Percentiles rank a stretch among this genome's conserved stretches.
Conservation (phyloP, 306 rosid species). For the Begonia peltatifolia region DNA sequence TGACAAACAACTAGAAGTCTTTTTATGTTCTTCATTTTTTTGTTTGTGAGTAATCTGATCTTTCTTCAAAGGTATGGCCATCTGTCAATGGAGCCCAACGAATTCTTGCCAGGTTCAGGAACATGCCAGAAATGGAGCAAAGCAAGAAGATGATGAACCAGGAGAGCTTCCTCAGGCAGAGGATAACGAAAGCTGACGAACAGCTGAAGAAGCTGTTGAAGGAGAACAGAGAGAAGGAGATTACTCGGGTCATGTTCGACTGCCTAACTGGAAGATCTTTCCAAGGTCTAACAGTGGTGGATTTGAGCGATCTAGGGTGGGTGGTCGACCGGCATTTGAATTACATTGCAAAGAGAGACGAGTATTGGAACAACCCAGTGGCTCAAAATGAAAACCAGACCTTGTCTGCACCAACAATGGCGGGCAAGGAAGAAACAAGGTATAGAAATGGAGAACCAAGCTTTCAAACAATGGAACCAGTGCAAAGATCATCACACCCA, state of each 20-base stretch:
- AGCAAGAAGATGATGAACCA: constrained; percentile 25
- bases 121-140: constrained; percentile 21
- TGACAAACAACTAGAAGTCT: too few species aligned
- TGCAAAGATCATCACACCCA: constrained; percentile 1
- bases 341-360: constrained; percentile 6
- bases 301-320: constrained; percentile 19
- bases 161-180: constrained; percentile 18
- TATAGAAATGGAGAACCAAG: neutral
- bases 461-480: neutral
- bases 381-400: neutral
- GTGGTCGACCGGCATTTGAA: constrained; percentile 13
- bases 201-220: constrained; percentile 15
- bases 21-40: too few species aligned
- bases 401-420: neutral
- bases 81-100: constrained; percentile 3
- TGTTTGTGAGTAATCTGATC: too few species aligned
- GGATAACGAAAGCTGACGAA: constrained; percentile 15
- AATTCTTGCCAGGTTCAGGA: constrained; percentile 8
- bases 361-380: neutral
- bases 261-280: constrained; percentile 6
- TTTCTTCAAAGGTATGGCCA: constrained; percentile 16
- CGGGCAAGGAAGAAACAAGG: neutral
- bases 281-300: constrained; percentile 2
- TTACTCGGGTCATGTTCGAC: constrained; percentile 11
- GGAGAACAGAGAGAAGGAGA: constrained; percentile 22